Percentiles rank a stretch among this genome's conserved stretches.
These are phyloP conservation scores for Lactarius akahatsu DNA, from an alignment of 768 basidiomycete genomes.

Conservation along the genomic window DNA sequence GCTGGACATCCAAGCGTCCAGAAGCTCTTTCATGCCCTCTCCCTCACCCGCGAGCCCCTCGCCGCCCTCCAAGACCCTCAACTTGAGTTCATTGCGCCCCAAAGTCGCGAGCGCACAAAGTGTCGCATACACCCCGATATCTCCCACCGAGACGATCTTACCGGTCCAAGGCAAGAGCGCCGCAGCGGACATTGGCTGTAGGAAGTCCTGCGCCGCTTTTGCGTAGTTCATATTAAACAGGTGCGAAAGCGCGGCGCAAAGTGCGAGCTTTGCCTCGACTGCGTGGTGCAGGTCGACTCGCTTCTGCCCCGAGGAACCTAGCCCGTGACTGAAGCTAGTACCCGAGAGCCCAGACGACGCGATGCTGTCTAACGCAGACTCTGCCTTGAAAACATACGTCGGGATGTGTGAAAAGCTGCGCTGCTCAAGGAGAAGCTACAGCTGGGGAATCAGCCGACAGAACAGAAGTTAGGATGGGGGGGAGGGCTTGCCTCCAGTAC, in stretches of 20 bases:
- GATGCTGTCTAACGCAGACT: slow-evolving; percentile 77
- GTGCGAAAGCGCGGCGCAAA: slow-evolving; percentile 75
- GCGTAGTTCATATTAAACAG: slow-evolving; percentile 73
- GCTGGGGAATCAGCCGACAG: neutral
- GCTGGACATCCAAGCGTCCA: slow-evolving; percentile 83
- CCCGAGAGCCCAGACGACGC: slow-evolving; percentile 33
- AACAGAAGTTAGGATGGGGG: neutral
- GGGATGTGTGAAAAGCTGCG: slow-evolving; percentile 82
- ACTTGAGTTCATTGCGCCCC: slow-evolving; percentile 65
- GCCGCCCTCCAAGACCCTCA: slow-evolving; percentile 53
- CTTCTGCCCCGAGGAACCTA: slow-evolving; percentile 36
- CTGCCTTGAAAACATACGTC: slow-evolving; percentile 96
- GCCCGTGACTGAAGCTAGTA: slow-evolving; percentile 27
- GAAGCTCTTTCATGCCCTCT: slow-evolving; percentile 58
- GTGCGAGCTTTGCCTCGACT: slow-evolving; percentile 74
- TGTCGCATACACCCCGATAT: slow-evolving; percentile 85
- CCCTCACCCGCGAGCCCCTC: slow-evolving; percentile 27
- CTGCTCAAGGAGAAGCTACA: slow-evolving; percentile 80
- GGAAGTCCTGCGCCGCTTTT: slow-evolving; percentile 73
- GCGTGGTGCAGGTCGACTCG: slow-evolving; percentile 55
- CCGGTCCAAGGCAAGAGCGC: slow-evolving; percentile 78
- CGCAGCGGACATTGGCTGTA: slow-evolving; percentile 63
- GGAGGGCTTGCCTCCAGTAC: slow-evolving; percentile 62
- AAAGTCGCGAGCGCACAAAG: slow-evolving; percentile 82
- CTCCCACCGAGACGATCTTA: slow-evolving; percentile 77